Evolutionary conservation across 108 stramenopile genomes (phyloP), one percentile per base, ranked within the genome.

Genomic region (Skeletonema costatum): DNA sequence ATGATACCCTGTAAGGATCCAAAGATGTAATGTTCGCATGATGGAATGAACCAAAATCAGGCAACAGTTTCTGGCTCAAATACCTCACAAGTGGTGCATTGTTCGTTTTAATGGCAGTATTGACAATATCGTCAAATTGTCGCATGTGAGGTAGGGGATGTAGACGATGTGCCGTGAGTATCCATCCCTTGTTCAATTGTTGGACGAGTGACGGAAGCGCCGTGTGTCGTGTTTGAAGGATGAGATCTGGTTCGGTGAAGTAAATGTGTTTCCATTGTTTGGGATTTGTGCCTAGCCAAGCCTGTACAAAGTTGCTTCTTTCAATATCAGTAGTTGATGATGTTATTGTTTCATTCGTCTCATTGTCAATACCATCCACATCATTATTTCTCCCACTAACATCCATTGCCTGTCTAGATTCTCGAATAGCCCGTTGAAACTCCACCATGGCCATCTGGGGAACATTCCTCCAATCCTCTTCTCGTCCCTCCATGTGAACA

Each of bases 241-340:
- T 61, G 21, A 76, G 58, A 62, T 76, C 75, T 32, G 75, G 75
- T 38, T 76, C 75, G 19, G 75, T 60, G 32, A 50, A 76, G 38
- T 76, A 76, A 7, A 76, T 63, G 46, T 76, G 53, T 39, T 62
- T 61, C 66, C 66, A 76, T 32, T 29, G 66, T 2, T 58, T 33
- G 44, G 60, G 66, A 63, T 60, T 63, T 9, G 53, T 19, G 13
- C 75, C 75, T n/a, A 76, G 44, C 75, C 75, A 76, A 7, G 56
- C 1, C 11, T 32, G 4, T 35, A 35, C 38, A 25, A 46, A 14
- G 44, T 46, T 46, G 25, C 25, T 25, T 25, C 25, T 25, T 25
- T 25, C 25, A 25, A 0, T 25, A 25, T 0, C 25, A 25, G 25
- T 25, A 25, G 35, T 0, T 36, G 35, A 5, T 36, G 35, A 6